Base-by-base conservation (phyloP, 139 green algal species). In the Trebouxia sp. region DNA sequence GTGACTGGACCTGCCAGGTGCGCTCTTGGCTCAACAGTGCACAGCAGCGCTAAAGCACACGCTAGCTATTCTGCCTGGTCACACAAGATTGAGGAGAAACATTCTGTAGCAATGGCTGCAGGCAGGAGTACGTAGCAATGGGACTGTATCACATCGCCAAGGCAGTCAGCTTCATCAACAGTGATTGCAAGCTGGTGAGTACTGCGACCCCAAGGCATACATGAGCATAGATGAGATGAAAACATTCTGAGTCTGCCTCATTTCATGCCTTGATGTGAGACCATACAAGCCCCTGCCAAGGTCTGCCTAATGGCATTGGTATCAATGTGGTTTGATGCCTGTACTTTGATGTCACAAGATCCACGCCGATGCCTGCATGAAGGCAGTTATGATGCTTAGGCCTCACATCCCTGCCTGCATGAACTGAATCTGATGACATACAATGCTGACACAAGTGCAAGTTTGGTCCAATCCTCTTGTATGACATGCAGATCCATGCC, bases 161-260 rank as follows among this genome's bases (percentile, higher is more conserved):
- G 55, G 97, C 96, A 10, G 86, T 99, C 14, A 94, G 90, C 76
- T 99, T 99, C 85, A 87, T 99, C 7, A 95, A 95, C 89, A 98
- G 97, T 76, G 94, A 98, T 81, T 98, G 92, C 90, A 94, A 93
- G 39, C 87, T 99, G 83, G 93, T 98, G 79, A 51, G 89, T 65
- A 28, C 39, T 38, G 17, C 32, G 32, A 75, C 65, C 30, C 26
- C 28, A 70, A 70, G 26, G 15, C 26, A n/a, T n/a, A 41, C 28
- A 41, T 70, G 14, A 32, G n/a, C n/a, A n/a, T n/a, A n/a, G n/a
- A n/a, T n/a, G n/a, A n/a, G n/a, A n/a, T n/a, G 14, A 56, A 12
- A 56, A 15, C 48, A 56, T 12, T 15, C 48, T 56, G 48, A 15
- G 48, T 26, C 48, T 56, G 48, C 14, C 48, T 56, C 48, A 56